phyloP scores from a whole-genome alignment of 345 rosid species.

The Brassica rapa region DNA sequence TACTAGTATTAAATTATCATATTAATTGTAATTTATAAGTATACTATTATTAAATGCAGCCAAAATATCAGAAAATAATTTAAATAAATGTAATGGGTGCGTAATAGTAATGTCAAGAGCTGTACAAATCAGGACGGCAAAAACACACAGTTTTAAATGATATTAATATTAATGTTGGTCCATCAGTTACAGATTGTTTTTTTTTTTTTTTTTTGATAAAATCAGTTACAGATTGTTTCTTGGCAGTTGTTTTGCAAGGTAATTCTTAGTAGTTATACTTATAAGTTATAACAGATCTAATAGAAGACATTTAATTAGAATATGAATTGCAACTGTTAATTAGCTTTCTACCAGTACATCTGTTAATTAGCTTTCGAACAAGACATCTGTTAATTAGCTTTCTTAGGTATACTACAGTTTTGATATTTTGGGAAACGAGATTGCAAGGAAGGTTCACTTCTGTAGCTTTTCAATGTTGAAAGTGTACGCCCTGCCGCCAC shows the following conservation, averaged over 20 bases:
- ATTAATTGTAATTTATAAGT: not conserved
- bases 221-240: not conserved
- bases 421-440: not conserved
- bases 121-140: not conserved
- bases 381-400: not conserved
- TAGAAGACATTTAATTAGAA: not conserved
- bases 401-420: not conserved
- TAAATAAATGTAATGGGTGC: not conserved
- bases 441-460: slow-evolving; percentile 19
- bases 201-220: too few relatives aligned
- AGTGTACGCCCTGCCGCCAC: slow-evolving; percentile 30
- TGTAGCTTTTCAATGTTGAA: not conserved
- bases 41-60: not conserved
- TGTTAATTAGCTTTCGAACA: not conserved
- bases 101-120: not conserved
- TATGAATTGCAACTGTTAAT: not conserved
- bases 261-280: not conserved
- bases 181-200: not conserved
- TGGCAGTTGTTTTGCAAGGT: not conserved
- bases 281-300: not conserved
- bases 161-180: not conserved
- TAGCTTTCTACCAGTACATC: not conserved
- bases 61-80: not conserved
- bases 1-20: not conserved
- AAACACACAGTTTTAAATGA: not conserved